Conservation (phyloP, 176 grass and related monocot genomes). For the Carex pumila region DNA sequence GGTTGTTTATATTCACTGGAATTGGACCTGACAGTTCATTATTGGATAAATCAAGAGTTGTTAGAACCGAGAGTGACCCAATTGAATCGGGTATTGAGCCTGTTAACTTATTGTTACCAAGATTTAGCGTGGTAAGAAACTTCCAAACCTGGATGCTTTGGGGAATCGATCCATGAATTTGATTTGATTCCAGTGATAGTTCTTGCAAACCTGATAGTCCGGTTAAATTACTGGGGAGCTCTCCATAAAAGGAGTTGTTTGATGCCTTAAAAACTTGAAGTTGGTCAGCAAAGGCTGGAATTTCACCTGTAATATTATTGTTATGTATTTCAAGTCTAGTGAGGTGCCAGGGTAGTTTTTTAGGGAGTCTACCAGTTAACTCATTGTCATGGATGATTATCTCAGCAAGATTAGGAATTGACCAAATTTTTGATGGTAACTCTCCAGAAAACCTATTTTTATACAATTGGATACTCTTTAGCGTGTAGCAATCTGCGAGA, state of each 20-base stretch:
- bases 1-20: constrained; percentile 29
- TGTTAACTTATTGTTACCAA: constrained; percentile 37
- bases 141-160: neutral
- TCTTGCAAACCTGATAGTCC: constrained; percentile 6
- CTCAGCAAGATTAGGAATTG: neutral
- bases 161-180: constrained; percentile 36
- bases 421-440: constrained; percentile 41
- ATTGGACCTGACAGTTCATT: constrained; percentile 44
- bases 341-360: constrained; percentile 22
- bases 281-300: neutral
- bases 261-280: constrained; percentile 6
- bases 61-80: constrained; percentile 30
- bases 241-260: constrained; percentile 31
- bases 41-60: constrained; percentile 45
- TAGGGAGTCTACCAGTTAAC: constrained; percentile 40
- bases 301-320: constrained; percentile 30
- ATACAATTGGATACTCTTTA: constrained; percentile 30
- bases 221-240: neutral
- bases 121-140: constrained; percentile 11
- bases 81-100: constrained; percentile 35
- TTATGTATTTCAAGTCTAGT: constrained; percentile 25
- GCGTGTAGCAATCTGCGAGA: constrained; percentile 19
- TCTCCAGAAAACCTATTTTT: constrained; percentile 36
- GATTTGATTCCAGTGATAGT: constrained; percentile 21
- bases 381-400: constrained; percentile 32